Conservation (phyloP, 2,329 filamentous ascomycete species). For the Tolypocladium amazonense region DNA sequence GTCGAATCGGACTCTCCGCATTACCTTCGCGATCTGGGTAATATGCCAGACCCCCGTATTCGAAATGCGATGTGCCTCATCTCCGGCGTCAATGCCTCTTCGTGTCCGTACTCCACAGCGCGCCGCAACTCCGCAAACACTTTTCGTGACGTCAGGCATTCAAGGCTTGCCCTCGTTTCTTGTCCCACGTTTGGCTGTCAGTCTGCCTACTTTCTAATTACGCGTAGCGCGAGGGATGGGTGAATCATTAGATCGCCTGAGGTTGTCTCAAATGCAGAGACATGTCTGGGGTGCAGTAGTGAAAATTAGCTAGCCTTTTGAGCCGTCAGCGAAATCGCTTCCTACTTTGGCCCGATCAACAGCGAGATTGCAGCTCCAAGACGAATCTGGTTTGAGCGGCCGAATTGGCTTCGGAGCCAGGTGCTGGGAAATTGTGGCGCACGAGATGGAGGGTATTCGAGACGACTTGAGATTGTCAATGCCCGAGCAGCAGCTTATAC, state of each 20-base stretch:
- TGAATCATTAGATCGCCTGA: not conserved
- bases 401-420: not conserved
- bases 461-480: not conserved
- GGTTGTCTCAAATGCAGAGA: not conserved
- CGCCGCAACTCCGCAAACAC: not conserved
- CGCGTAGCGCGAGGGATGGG: not conserved
- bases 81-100: conserved; percentile 23
- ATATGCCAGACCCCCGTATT: conserved; percentile 3
- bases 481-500: not conserved
- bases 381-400: not conserved
- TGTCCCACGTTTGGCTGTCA: not conserved
- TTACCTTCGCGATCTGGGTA: not conserved
- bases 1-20: not conserved
- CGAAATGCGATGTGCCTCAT: conserved; percentile 20
- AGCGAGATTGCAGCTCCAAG: not conserved
- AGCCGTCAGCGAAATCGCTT: not conserved
- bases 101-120: not conserved
- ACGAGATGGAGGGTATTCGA: not conserved
- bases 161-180: not conserved
- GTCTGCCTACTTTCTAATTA: not conserved
- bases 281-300: not conserved
- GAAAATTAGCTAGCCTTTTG: not conserved
- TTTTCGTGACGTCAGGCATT: not conserved
- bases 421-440: not conserved
- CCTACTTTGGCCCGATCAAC: not conserved